Percentiles rank a stretch among this genome's conserved stretches.
Conservation (phyloP, 2,329 filamentous ascomycete species). For the Coniochaeta prunicola region DNA sequence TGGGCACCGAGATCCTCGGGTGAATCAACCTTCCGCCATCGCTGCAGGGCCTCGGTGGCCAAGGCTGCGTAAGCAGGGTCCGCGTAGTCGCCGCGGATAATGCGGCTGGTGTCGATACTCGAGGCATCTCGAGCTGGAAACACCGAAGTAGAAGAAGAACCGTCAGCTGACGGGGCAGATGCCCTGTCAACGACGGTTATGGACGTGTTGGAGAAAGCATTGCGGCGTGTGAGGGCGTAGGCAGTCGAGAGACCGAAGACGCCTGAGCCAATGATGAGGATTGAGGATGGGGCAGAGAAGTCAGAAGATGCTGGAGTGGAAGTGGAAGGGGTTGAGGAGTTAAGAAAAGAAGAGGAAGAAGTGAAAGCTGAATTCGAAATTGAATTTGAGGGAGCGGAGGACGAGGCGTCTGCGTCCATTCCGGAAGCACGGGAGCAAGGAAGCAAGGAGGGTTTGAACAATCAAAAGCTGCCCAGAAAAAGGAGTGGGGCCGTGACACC, state of each 20-base stretch:
- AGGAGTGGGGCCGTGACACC: neutral
- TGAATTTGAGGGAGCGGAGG: conserved; percentile 5
- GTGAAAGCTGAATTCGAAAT: conserved; percentile 4
- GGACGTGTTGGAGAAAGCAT: conserved; percentile 41
- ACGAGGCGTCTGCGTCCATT: conserved; percentile 2
- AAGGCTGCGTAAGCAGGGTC: conserved; percentile 70
- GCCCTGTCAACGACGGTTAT: conserved; percentile 56
- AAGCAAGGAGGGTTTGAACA: neutral
- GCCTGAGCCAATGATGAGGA: conserved; percentile 64
- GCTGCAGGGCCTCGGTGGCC: conserved; percentile 59
- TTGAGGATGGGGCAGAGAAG: conserved; percentile 33
- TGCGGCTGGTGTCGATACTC: conserved; percentile 56
- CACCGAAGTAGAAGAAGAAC: conserved; percentile 25
- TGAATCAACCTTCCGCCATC: conserved; percentile 56
- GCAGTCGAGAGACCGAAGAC: conserved; percentile 58
- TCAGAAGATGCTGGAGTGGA: conserved; percentile 4
- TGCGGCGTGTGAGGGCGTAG: conserved; percentile 58
- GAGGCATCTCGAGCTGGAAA: conserved; percentile 55
- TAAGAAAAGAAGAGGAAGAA: conserved; percentile 7
- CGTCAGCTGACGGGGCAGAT: conserved; percentile 14
- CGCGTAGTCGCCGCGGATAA: conserved; percentile 71
- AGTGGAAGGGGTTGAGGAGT: conserved; percentile 5
- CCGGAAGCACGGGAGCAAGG: conserved; percentile 1
- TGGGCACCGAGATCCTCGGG: conserved; percentile 48
- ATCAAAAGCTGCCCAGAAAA: neutral